Base-by-base conservation (phyloP, 2,329 filamentous ascomycete species). In the Cytospora piceicola region DNA sequence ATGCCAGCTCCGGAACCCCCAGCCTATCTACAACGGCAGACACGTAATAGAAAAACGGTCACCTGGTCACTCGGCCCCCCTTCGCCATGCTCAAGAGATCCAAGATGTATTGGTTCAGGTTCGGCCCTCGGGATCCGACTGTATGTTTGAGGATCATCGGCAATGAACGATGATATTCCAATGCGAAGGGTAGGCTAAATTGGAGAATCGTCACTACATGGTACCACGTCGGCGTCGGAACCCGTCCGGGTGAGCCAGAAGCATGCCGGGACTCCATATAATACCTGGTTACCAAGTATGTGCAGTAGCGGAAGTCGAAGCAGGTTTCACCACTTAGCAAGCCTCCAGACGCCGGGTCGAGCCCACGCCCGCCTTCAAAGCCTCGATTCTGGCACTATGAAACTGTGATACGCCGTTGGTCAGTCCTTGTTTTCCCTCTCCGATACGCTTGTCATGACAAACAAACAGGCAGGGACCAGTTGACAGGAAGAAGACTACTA, bases 81-180 rank as follows among this genome's bases (percentile, higher is more conserved):
- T 24, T 49, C 22, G 46, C 46, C 46, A 52, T 32, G 46, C 51
- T 14, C 22, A 32, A 24, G 57, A 55, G 53, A 29, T 55, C 53
- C 53, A 34, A 7, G 22, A 42, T 32, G n/a, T 46, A 24, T 30
- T 42, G 12, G 53, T 57, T 36, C 32, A 52, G 20, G 9, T 3
- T 42, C 8, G 46, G 59, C 32, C 30, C 55, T 64, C 62, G 62
- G 62, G 49, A 59, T 49, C 62, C 62, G 62, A 64, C 34, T 36
- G 34, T 9, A 15, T 36, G 34, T 36, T 36, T 12, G 12, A 14
- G 34, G 34, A 36, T 14, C 15, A 36, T 36, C 34, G 34, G 34
- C 34, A 36, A 36, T 14, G 11, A 15, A 12, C 15, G 34, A 14
- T 42, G 4, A 42, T 20, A 42, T 20, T 20, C 39, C 39, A 42